Conservation (phyloP, 2,329 filamentous ascomycete species). For the Purpureocillium lavendulum region DNA sequence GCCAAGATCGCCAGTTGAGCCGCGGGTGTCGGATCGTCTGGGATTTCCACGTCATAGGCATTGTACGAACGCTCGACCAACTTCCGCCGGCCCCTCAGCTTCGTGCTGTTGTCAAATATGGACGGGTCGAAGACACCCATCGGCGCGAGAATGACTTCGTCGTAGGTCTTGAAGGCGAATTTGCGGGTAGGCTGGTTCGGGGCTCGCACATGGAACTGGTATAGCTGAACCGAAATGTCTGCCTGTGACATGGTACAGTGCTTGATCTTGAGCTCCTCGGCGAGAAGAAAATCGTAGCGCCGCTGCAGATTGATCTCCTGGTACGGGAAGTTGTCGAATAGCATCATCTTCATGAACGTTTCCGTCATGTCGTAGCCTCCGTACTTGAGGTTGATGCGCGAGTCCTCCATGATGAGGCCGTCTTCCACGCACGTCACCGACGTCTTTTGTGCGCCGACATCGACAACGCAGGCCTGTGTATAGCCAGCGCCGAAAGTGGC, state of each 20-base stretch:
- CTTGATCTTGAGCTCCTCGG: conserved; percentile 92
- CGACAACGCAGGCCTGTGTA: conserved; percentile 88
- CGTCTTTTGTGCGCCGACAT: conserved; percentile 95
- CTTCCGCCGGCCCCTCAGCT: conserved; percentile 71
- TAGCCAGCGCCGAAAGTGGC: conserved; percentile 94
- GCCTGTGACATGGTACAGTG: conserved; percentile 87
- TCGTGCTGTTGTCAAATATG: conserved; percentile 76
- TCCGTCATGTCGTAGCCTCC: conserved; percentile 91
- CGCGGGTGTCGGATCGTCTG: conserved; percentile 80
- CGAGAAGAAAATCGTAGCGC: conserved; percentile 85
- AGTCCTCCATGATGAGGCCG: conserved; percentile 89
- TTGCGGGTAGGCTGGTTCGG: conserved; percentile 84
- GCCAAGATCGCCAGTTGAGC: conserved; percentile 67
- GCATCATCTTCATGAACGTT: conserved; percentile 95
- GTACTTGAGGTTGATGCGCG: conserved; percentile 88
- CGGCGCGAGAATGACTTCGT: conserved; percentile 88
- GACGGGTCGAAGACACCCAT: conserved; percentile 90
- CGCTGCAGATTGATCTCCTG: conserved; percentile 85
- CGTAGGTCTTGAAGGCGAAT: conserved; percentile 94
- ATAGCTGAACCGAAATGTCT: conserved; percentile 80
- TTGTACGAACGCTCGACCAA: conserved; percentile 85
- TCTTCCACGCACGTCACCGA: conserved; percentile 96
- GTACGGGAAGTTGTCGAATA: conserved; percentile 93
- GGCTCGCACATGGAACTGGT: conserved; percentile 83
- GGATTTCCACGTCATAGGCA: conserved; percentile 77